phyloP scores from a whole-genome alignment of 768 basidiomycete species.

The Calocybe cyanea region DNA sequence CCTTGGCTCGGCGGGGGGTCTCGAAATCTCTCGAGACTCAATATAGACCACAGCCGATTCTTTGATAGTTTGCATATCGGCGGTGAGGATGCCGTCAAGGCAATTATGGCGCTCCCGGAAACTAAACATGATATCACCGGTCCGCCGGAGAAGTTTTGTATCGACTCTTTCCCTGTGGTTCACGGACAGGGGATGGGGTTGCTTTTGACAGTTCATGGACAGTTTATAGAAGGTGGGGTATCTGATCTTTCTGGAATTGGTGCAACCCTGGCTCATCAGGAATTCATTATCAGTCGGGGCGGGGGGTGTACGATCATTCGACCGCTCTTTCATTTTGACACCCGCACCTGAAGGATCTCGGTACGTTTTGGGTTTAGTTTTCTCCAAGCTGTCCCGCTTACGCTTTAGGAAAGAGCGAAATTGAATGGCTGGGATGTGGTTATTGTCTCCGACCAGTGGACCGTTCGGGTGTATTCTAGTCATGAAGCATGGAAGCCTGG shows the following conservation, averaged over 20 bases:
- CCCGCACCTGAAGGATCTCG: slow-evolving; percentile 78
- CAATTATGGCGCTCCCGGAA: slow-evolving; percentile 61
- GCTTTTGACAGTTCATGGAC: slow-evolving; percentile 78
- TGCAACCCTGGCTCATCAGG: slow-evolving; percentile 8
- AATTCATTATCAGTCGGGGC: slow-evolving; percentile 28
- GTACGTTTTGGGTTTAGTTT: slow-evolving; percentile 44
- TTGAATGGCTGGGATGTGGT: slow-evolving; percentile 84
- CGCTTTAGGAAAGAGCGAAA: slow-evolving; percentile 51
- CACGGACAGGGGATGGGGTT: slow-evolving; percentile 61
- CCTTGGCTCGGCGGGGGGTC: slow-evolving; percentile 67
- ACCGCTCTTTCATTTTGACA: slow-evolving; percentile 84
- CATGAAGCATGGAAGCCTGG: slow-evolving; percentile 77
- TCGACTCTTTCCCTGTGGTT: slow-evolving; percentile 80
- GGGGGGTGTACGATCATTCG: slow-evolving; percentile 86
- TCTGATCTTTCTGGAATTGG: slow-evolving; percentile 14
- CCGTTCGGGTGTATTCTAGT: slow-evolving; percentile 80
- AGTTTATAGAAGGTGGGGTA: slow-evolving; percentile 89
- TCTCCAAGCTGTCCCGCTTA: slow-evolving; percentile 8
- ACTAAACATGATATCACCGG: slow-evolving; percentile 83
- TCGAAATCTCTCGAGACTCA: slow-evolving; percentile 72
- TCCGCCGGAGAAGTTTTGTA: slow-evolving; percentile 76
- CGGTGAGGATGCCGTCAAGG: slow-evolving; percentile 55
- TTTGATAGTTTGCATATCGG: slow-evolving; percentile 70
- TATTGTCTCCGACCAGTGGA: slow-evolving; percentile 86
- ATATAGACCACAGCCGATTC: slow-evolving; percentile 57